Conservation (phyloP, 257 asterid species). For the Petunia secreta region DNA sequence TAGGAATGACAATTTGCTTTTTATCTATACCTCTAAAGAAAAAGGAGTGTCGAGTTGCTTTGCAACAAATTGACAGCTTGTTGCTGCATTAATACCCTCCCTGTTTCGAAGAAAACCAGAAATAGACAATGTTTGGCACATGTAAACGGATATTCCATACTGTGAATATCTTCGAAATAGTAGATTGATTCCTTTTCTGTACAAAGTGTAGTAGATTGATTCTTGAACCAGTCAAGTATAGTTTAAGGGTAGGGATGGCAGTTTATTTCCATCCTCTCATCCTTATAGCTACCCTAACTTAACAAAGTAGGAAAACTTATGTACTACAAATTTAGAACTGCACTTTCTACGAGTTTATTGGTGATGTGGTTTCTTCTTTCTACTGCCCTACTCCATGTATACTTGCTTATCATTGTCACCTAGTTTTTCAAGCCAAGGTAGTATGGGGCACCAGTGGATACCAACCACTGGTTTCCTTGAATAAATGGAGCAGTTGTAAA, state of each 20-base stretch:
- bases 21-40: no score
- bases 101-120: background rate
- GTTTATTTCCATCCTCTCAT: slow-evolving; percentile 32
- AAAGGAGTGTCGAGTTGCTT: background rate
- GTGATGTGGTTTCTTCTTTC: background rate
- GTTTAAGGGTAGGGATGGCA: slow-evolving; percentile 34
- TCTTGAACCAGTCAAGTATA: background rate
- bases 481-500: slow-evolving; percentile 42
- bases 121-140: background rate
- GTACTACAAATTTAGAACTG: background rate
- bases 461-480: slow-evolving; percentile 43
- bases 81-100: background rate
- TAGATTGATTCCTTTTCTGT: background rate
- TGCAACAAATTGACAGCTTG: background rate
- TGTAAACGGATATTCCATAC: background rate
- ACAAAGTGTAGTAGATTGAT: background rate
- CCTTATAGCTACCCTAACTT: background rate
- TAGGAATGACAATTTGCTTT: background rate
- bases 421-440: slow-evolving; percentile 37
- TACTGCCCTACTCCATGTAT: background rate
- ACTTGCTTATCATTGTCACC: background rate
- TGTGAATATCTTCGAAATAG: background rate
- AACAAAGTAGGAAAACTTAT: background rate
- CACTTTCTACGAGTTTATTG: background rate
- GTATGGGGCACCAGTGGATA: slow-evolving; percentile 34